These are phyloP conservation scores for Pseudocohnilembus persalinus DNA, from an alignment of 169 alveolate genomes.

Conservation along the genomic window DNA sequence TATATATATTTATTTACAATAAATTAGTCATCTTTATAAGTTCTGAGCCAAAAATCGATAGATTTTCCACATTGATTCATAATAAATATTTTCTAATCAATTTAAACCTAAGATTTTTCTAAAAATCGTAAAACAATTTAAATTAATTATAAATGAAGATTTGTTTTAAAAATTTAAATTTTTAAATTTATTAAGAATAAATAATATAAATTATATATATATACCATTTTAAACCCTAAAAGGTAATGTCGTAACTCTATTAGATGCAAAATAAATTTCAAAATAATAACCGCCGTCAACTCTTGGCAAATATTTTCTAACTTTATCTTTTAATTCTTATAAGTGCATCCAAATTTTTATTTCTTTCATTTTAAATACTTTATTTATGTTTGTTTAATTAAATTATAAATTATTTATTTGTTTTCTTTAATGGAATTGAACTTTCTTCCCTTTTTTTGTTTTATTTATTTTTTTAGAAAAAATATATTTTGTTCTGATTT, in stretches of 20 bases:
- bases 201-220: too few relatives aligned
- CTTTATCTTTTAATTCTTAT: neutral
- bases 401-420: neutral
- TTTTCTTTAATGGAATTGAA: too few relatives aligned
- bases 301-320: neutral
- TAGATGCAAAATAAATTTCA: neutral
- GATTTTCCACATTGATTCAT: neutral
- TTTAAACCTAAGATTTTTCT: neutral
- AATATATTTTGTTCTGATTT: too few relatives aligned
- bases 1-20: too few relatives aligned
- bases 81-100: too few relatives aligned
- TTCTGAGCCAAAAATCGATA: neutral
- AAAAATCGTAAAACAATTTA: neutral
- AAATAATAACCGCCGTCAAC: neutral
- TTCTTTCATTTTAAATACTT: neutral
- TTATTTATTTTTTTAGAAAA: too few relatives aligned
- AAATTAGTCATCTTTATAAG: neutral
- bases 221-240: neutral
- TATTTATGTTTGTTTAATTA: too few relatives aligned
- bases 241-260: neutral
- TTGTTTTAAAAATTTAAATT: neutral
- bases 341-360: neutral
- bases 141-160: neutral
- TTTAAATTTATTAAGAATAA: too few relatives aligned
- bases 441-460: too few relatives aligned